Evolutionary conservation across 1,284 basidiomycete genomes (phyloP).

Genomic region (Tilletiopsis washingtonensis): DNA sequence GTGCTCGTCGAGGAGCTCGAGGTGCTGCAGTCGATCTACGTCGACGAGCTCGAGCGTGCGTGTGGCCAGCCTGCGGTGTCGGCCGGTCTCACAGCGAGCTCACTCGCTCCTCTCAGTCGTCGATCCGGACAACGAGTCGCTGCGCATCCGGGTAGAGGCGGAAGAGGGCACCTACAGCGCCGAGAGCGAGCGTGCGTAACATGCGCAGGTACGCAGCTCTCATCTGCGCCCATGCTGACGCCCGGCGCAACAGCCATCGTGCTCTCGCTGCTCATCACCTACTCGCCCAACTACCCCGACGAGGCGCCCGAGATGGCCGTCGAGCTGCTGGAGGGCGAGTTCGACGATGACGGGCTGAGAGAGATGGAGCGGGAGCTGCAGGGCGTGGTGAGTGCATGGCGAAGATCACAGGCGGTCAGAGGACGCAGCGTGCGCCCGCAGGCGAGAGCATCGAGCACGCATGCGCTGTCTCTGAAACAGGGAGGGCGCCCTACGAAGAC

Average conservation of each 20-base stretch:
- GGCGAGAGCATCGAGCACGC: no score
- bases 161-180: no score
- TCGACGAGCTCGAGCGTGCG: conserved; percentile 83
- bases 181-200: no score
- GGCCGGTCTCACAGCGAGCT: neutral
- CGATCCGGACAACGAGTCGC: conserved; percentile 68
- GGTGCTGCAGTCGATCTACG: conserved; percentile 91
- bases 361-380: conserved; percentile 62
- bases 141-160: conserved; percentile 80
- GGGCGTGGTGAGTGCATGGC: conserved; percentile 62
- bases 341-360: conserved; percentile 51
- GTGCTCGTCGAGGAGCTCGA: conserved; percentile 72
- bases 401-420: no score
- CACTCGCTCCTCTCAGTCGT: conserved; percentile 57
- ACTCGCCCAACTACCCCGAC: conserved; percentile 66
- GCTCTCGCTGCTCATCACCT: conserved; percentile 63
- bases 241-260: conserved; percentile 61
- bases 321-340: conserved; percentile 61
- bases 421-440: no score
- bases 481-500: no score
- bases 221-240: no score
- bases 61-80: conserved; percentile 45
- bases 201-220: no score
- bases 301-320: conserved; percentile 67
- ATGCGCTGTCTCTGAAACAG: no score